Evolutionary conservation across 2,329 filamentous ascomycete genomes (phyloP).

Genomic region (Exophiala bonariae): DNA sequence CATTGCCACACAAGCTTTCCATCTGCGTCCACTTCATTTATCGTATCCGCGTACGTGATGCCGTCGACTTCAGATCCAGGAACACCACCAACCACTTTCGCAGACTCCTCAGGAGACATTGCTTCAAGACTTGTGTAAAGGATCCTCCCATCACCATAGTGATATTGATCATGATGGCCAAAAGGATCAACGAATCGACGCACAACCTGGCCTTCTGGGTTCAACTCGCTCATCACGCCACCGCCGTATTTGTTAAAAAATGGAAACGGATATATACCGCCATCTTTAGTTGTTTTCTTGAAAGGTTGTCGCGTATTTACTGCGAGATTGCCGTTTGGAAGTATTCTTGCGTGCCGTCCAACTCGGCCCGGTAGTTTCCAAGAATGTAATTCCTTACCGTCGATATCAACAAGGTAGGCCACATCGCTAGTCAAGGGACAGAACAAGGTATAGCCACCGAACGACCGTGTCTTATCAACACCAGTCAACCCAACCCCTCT

Average conservation of each 20-base stretch:
- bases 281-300: conserved; percentile 6
- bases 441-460: conserved; percentile 44
- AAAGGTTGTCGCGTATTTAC: conserved; percentile 41
- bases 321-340: conserved; percentile 46
- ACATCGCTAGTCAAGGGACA: conserved; percentile 41
- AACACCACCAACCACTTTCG: conserved; percentile 42
- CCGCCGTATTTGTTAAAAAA: conserved; percentile 49
- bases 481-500: conserved; percentile 44
- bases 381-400: conserved; percentile 43
- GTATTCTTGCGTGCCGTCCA: conserved; percentile 46
- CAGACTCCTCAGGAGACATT: conserved; percentile 37
- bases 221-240: conserved; percentile 46
- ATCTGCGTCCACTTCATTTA: conserved; percentile 42
- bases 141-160: conserved; percentile 43
- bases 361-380: conserved; percentile 45
- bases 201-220: conserved; percentile 39
- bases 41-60: conserved; percentile 43
- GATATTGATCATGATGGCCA: conserved; percentile 49
- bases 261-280: conserved; percentile 39
- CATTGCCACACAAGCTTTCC: conserved; percentile 45
- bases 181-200: conserved; percentile 43
- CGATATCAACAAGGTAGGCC: conserved; percentile 41
- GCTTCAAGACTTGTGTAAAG: conserved; percentile 46
- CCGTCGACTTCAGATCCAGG: conserved; percentile 39
- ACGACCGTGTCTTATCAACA: conserved; percentile 38